phyloP scores from a whole-genome alignment of 2,329 filamentous ascomycete genomes.

The Alternaria burnsii region DNA sequence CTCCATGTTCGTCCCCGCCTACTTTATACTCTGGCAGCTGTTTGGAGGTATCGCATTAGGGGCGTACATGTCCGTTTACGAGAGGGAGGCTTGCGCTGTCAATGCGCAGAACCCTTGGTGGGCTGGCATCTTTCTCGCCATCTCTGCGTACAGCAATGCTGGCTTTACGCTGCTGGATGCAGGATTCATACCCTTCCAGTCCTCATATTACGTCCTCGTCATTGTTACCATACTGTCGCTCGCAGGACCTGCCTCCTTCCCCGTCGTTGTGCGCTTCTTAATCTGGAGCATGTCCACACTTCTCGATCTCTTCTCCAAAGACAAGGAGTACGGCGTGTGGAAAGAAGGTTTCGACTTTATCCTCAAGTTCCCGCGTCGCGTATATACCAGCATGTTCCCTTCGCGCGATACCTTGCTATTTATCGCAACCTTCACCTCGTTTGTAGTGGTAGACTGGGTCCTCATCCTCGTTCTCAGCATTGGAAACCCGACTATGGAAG shows the following conservation, averaged over 20 bases:
- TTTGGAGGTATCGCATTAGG: conserved; percentile 32
- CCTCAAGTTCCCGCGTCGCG: conserved; percentile 25
- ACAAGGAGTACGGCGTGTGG: conserved; percentile 34
- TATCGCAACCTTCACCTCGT: conserved; percentile 27
- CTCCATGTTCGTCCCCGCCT: conserved; percentile 25
- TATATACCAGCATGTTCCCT: conserved; percentile 35
- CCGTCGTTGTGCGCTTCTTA: conserved; percentile 28
- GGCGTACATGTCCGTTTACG: conserved; percentile 30
- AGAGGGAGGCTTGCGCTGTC: conserved; percentile 28
- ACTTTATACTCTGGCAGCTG: conserved; percentile 32
- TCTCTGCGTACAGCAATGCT: conserved; percentile 31
- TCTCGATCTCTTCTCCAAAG: conserved; percentile 26
- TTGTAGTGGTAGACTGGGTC: conserved; percentile 30
- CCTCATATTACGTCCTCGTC: conserved; percentile 28
- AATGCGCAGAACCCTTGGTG: conserved; percentile 32
- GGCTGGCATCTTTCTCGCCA: conserved; percentile 23
- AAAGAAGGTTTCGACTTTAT: conserved; percentile 34
- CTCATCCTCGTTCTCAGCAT: conserved; percentile 31
- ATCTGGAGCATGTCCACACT: conserved; percentile 31
- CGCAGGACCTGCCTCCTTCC: conserved; percentile 29
- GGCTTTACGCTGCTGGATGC: conserved; percentile 32
- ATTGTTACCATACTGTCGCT: conserved; percentile 31
- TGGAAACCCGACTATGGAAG: conserved; percentile 33
- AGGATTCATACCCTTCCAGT: conserved; percentile 32
- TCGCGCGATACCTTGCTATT: conserved; percentile 32